Percentiles rank a stretch among this genome's conserved stretches.
phyloP scores from a whole-genome alignment of 2,329 filamentous ascomycete species.

The Colletotrichum costaricense region DNA sequence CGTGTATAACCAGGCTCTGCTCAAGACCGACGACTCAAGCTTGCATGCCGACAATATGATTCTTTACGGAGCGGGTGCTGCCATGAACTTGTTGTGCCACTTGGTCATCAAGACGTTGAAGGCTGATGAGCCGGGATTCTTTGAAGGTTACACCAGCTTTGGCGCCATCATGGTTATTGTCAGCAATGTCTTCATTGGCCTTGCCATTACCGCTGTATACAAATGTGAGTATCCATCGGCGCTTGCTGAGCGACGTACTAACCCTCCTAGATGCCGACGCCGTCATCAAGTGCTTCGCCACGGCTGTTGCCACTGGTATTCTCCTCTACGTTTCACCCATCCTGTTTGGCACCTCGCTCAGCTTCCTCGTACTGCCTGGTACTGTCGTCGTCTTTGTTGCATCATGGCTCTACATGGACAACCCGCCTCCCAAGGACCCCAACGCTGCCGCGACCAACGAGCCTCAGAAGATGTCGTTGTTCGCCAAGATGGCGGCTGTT shows the following conservation, averaged over 20 bases:
- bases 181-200: slow-evolving; percentile 48
- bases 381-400: slow-evolving; percentile 45
- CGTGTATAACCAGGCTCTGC: slow-evolving; percentile 48
- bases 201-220: slow-evolving; percentile 49
- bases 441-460: slow-evolving; percentile 25
- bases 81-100: slow-evolving; percentile 45
- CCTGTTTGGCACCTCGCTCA: slow-evolving; percentile 43
- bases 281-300: slow-evolving; percentile 48
- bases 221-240: slow-evolving; percentile 41
- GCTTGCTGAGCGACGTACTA: not conserved
- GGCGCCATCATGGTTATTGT: slow-evolving; percentile 45
- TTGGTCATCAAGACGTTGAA: slow-evolving; percentile 39
- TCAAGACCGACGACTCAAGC: slow-evolving; percentile 45
- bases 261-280: slow-evolving; percentile 45
- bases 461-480: slow-evolving; percentile 28
- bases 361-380: slow-evolving; percentile 43
- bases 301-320: slow-evolving; percentile 45
- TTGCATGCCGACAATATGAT: slow-evolving; percentile 48
- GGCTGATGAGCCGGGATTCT: slow-evolving; percentile 42
- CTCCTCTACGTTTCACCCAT: slow-evolving; percentile 45
- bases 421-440: slow-evolving; percentile 40
- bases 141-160: slow-evolving; percentile 40
- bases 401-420: slow-evolving; percentile 46
- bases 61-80: slow-evolving; percentile 44
- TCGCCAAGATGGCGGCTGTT: slow-evolving; percentile 28